Percentiles rank a stretch among this genome's conserved stretches.
These are phyloP conservation scores for Zopfochytrium polystomum DNA, from an alignment of 371 early-diverging fungal genomes.

Conservation along the genomic window DNA sequence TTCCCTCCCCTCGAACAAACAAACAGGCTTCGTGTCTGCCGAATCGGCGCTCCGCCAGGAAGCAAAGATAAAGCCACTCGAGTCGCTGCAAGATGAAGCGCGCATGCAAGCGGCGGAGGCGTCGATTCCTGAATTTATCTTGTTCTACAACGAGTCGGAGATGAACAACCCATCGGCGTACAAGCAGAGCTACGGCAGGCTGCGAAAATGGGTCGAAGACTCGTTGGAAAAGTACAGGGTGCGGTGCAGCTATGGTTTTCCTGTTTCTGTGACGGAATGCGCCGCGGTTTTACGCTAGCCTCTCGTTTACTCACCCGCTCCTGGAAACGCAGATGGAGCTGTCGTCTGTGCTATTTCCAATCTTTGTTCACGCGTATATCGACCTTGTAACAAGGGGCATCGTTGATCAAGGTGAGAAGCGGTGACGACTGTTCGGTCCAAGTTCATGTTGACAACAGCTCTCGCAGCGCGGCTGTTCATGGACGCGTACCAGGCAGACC, in stretches of 20 bases:
- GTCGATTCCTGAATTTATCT: conserved; percentile 58
- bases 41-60: conserved; percentile 47
- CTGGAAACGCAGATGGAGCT: conserved; percentile 86
- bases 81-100: background rate
- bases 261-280: background rate
- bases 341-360: conserved; percentile 81
- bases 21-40: conserved; percentile 55
- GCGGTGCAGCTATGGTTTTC: conserved; percentile 5
- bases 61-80: conserved; percentile 12
- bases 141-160: conserved; percentile 69
- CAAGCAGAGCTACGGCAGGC: conserved; percentile 67
- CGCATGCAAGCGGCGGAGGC: conserved; percentile 35
- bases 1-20: background rate
- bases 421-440: too few relatives aligned
- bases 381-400: conserved; percentile 71
- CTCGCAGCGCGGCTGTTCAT: conserved; percentile 72
- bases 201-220: conserved; percentile 91
- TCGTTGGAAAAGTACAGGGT: conserved; percentile 92
- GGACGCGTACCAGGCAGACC: conserved; percentile 70
- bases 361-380: conserved; percentile 93
- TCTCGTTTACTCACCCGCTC: too few relatives aligned
- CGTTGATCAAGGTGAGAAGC: conserved; percentile 61
- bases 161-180: conserved; percentile 76
- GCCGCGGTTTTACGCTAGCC: too few relatives aligned
- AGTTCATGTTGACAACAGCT: too few relatives aligned